Evolutionary conservation across 345 rosid genomes (phyloP), one percentile per base, ranked within the genome.

Genomic region (Ceriops decandra): DNA sequence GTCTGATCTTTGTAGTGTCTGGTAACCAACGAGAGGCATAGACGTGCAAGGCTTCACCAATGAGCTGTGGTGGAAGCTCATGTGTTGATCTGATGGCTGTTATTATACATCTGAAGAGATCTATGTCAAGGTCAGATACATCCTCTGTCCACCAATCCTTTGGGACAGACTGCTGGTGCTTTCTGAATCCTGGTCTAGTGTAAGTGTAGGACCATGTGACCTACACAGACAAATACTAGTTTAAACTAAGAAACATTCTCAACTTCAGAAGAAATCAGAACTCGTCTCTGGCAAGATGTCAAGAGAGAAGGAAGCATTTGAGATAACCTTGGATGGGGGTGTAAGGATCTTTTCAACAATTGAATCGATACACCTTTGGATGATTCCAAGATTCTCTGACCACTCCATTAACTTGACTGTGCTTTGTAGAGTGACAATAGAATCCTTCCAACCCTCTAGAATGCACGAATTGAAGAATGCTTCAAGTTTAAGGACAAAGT

Each of bases 91-190:
- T 84, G 28, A 86, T 76, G 27, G 97, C 83, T 32, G 86, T 83
- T 27, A 90, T 81, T 42, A 92, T 81, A 69, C 92, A 90, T 56
- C 96, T 86, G 75, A 95, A 90, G 27, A 92, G 86, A 81, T 92
- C 98, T 68, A 95, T 76, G 67, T 95, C 97, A 26, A 95, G 97
- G 72, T 90, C 93, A 8, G 98, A 85, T 76, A 89, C 76, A 78
- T 95, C 97, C 69, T 95, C 99, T 1, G 98, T 95, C 98, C 99
- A 95, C 99, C 98, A 95, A 81, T 95, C 99, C 71, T 79, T 87
- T 51, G 99, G 99, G 54, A 80, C 95, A 22, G 90, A 80, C 52
- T 75, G 89, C 69, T 83, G 77, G 69, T 80, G 83, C 71, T 84
- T 92, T 52, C 57, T 72, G 66, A 85, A 88, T 63, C 97, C 98